phyloP scores from a whole-genome alignment of 345 rosid genomes.

The Populus deltoides region DNA sequence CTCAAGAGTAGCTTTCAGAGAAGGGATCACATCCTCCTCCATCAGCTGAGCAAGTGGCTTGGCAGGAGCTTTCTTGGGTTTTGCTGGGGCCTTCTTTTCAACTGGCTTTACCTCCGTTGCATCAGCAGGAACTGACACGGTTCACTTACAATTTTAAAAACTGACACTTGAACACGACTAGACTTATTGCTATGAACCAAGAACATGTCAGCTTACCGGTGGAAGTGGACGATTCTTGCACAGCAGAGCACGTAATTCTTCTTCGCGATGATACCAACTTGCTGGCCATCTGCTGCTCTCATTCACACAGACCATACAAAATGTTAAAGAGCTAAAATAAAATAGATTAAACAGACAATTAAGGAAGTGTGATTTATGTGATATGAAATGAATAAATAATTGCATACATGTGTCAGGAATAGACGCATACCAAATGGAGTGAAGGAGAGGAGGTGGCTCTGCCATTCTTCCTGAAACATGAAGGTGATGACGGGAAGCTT shows the following conservation, averaged over 20 bases:
- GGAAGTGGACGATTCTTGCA: constrained; percentile 75
- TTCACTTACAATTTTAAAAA: too few relatives aligned
- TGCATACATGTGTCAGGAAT: neutral
- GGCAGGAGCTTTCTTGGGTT: constrained; percentile 59
- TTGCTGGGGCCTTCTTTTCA: constrained; percentile 35
- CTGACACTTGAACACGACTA: neutral
- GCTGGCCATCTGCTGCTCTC: constrained; percentile 39
- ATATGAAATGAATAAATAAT: too few relatives aligned
- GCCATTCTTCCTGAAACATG: constrained; percentile 32
- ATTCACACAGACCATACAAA: neutral
- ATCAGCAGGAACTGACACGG: constrained; percentile 41
- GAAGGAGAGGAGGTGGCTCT: constrained; percentile 23
- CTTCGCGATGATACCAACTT: constrained; percentile 31
- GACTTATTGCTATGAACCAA: neutral
- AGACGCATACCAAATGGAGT: constrained; percentile 42
- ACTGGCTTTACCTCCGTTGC: constrained; percentile 43
- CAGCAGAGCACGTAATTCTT: constrained; percentile 51
- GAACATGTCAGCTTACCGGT: constrained; percentile 34
- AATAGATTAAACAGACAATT: too few relatives aligned
- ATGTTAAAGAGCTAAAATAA: too few relatives aligned
- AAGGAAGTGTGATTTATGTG: too few relatives aligned
- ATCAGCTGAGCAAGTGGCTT: constrained; percentile 72
- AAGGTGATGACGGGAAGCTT: constrained; percentile 52
- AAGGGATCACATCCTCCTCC: constrained; percentile 91
- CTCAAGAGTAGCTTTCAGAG: constrained; percentile 58